phyloP scores from a whole-genome alignment of 176 grass and related monocot genomes.

The Aegilops longissima region DNA sequence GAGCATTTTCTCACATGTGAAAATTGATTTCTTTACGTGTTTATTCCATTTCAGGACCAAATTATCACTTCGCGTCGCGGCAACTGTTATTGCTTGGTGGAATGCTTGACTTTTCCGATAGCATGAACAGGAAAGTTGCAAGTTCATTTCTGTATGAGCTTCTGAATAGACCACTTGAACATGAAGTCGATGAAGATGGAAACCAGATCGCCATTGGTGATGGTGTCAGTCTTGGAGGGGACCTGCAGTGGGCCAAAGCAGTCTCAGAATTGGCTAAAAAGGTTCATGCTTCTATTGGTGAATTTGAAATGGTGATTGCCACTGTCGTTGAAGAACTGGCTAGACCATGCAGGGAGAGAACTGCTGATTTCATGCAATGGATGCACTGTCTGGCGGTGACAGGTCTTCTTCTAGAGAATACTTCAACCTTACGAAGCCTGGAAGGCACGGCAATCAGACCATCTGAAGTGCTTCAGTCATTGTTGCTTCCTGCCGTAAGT shows the following conservation, averaged over 20 bases:
- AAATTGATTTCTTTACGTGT: slow-evolving; percentile 12
- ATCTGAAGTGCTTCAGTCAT: slow-evolving; percentile 72
- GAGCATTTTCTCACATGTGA: neutral
- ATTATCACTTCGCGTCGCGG: slow-evolving; percentile 69
- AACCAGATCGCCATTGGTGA: slow-evolving; percentile 82
- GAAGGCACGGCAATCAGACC: slow-evolving; percentile 64
- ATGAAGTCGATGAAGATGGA: slow-evolving; percentile 74
- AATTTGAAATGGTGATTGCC: slow-evolving; percentile 77
- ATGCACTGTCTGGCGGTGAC: slow-evolving; percentile 84
- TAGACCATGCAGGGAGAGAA: slow-evolving; percentile 84
- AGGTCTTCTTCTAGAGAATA: slow-evolving; percentile 88
- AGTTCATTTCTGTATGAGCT: slow-evolving; percentile 76
- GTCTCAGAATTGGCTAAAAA: slow-evolving; percentile 74
- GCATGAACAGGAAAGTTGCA: slow-evolving; percentile 67
- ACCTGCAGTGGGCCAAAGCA: slow-evolving; percentile 77
- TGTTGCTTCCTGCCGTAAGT: slow-evolving; percentile 94
- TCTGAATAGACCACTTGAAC: slow-evolving; percentile 68
- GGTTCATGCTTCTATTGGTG: slow-evolving; percentile 73
- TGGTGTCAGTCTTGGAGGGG: slow-evolving; percentile 86
- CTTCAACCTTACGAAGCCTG: slow-evolving; percentile 51
- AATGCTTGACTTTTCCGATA: slow-evolving; percentile 96
- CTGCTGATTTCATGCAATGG: slow-evolving; percentile 79
- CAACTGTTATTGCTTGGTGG: slow-evolving; percentile 85
- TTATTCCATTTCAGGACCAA: slow-evolving; percentile 61
- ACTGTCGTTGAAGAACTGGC: slow-evolving; percentile 59